phyloP scores from a whole-genome alignment of 192 early-diverging fungal genomes.

The Linnemannia hyalina region DNA sequence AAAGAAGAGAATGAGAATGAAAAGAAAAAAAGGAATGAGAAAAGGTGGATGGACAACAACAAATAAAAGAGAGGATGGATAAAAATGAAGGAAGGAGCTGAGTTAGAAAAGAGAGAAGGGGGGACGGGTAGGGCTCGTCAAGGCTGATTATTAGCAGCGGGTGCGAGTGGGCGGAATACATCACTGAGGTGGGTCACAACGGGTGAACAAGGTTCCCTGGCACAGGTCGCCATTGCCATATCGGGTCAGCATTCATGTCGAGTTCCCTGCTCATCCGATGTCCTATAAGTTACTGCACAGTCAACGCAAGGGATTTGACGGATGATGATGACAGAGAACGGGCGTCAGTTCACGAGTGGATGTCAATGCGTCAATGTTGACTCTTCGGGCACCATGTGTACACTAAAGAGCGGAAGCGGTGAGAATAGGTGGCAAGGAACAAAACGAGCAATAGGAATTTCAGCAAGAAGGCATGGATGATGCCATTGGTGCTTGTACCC shows the following conservation, averaged over 20 bases:
- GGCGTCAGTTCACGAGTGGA: too few species aligned
- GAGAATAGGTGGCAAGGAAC: too few species aligned
- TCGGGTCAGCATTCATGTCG: not conserved
- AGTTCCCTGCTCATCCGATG: too few species aligned
- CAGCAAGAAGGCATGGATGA: not conserved
- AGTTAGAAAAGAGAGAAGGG: not conserved
- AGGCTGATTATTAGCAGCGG: not conserved
- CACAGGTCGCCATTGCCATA: not conserved
- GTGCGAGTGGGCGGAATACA: slow-evolving; percentile 1
- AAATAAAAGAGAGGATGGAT: not conserved
- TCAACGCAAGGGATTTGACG: too few species aligned
- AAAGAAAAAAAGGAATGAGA: not conserved
- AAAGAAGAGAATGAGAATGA: not conserved
- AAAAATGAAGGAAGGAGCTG: too few species aligned
- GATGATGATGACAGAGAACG: too few species aligned
- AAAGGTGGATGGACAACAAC: not conserved
- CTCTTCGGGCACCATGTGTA: too few species aligned
- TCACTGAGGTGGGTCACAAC: not conserved
- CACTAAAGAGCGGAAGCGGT: too few species aligned
- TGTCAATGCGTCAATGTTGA: too few species aligned
- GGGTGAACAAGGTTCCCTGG: not conserved
- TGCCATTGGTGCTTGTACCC: not conserved
- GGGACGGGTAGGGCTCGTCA: not conserved
- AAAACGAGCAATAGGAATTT: too few species aligned
- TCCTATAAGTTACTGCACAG: too few species aligned